Base-by-base conservation (phyloP, 164 flowering plant species). In the Magnolia sinica region DNA sequence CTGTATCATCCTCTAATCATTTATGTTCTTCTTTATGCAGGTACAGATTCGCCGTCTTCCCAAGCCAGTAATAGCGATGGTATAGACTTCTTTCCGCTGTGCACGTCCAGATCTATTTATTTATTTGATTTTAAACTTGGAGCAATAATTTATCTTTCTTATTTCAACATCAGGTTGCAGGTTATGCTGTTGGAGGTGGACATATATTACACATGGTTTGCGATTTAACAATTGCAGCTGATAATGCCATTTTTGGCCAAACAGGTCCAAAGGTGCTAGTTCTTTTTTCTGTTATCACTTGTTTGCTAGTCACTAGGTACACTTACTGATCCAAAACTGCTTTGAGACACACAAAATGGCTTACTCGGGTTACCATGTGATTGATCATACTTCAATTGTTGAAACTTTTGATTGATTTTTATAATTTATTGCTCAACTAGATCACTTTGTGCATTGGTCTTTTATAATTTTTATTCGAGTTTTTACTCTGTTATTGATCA, bases 21-120 rank as follows among this genome's bases (percentile, higher is more conserved):
- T 20, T 11, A 3, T 49, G 7, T 58, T 49, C 68, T 16, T 76
- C 10, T 45, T 66, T 55, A 8, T 78, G 58, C 85, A 95, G 99
- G 91, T 95, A 19, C 99, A 93, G 76, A 95, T 95, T 68, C 87
- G 98, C 22, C 90, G 99, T 55, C 94, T 93, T 76, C 99, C 99
- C 5, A 95, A 95, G 80, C 99, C 99, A 22, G 97, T 95, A 1
- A 93, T 95, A 64, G 99, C 99, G 74, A 95, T 95, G 99, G 99
- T 95, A 88, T 61, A n/a, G 18, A 65, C 22, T n/a, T 64, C 24
- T 63, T 55, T 59, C 45, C 59, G 3, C 69, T 49, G 69, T 24
- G 45, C 73, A 52, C 61, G 0, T 66, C 24, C 66, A 14, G 72
- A 4, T 72, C 18, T 49, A 20, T 61, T 50, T 22, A 18, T 63